Evolutionary conservation across 306 rosid genomes (phyloP), one percentile per base, ranked within the genome.

Genomic region (Vicia faba): DNA sequence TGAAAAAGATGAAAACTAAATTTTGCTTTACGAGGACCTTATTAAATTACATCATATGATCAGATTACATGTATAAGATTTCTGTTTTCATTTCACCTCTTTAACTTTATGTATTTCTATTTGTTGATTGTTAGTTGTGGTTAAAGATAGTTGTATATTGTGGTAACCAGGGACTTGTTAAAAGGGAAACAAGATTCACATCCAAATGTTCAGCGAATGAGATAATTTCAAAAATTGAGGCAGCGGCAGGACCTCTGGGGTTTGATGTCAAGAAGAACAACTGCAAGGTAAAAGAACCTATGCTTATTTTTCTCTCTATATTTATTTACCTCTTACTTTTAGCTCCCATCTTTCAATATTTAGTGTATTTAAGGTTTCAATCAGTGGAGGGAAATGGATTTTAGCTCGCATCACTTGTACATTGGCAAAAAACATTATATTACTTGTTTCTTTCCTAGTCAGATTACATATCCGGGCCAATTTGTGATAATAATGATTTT

Each of bases 221-320:
- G 87, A 93, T 93, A 5, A 80, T 93, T 69, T 70, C 97, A 39
- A 86, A 84, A 76, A 93, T 93, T 25, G 91, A 89, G 80, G 49
- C 80, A 81, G 78, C 96, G 59, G 96, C 96, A 46, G 81, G 49
- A 38, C 98, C 97, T 51, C 60, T 93, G 77, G 98, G 98, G 71
- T 93, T 89, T 79, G 96, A 77, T 70, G 93, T 93, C 38, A 93
- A 86, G 93, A 89, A 86, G 70, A 89, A 82, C 80, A 89, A 93
- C 76, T 83, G 64, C 75, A 93, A 93, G 97, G 98, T 89, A 73
- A 16, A 53, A 63, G 20, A 69, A 25, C 31, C 31, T 28, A 51
- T 69, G 35, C 66, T 61, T 53, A 48, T 50, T 53, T 36, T 46
- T 41, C 36, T 51, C 29, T 67, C 38, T 35, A 25, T 4, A 59